These are phyloP conservation scores for Microbotryomycetes sp. DNA, from an alignment of 1,284 basidiomycete genomes.

Conservation along the genomic window DNA sequence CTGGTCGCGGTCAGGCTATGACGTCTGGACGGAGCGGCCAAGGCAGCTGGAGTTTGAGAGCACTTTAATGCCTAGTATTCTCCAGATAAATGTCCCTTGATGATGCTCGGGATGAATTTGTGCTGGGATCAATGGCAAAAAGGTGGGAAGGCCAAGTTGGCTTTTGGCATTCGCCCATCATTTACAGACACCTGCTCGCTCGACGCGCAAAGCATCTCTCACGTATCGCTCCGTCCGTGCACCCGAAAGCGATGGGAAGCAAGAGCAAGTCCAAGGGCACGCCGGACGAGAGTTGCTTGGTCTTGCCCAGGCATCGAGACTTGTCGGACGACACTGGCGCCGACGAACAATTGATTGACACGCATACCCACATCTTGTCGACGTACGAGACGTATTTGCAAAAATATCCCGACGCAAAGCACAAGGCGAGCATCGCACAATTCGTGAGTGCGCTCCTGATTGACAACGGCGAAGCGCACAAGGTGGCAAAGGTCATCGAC, in stretches of 20 bases:
- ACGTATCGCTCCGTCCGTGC: too few relatives aligned
- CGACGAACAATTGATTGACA: conserved; percentile 54
- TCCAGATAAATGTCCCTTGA: too few relatives aligned
- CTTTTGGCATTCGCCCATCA: too few relatives aligned
- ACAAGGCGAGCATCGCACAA: conserved; percentile 52
- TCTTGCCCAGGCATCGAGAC: conserved; percentile 8
- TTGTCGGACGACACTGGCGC: neutral
- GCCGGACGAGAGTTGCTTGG: neutral
- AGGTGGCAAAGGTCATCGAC: conserved; percentile 59
- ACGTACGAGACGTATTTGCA: conserved; percentile 56
- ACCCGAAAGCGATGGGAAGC: neutral
- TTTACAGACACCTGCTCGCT: too few relatives aligned
- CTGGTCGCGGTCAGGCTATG: neutral
- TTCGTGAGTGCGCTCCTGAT: conserved; percentile 57
- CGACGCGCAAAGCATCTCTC: too few relatives aligned
- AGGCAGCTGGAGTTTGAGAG: too few relatives aligned
- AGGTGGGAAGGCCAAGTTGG: too few relatives aligned
- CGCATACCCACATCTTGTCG: conserved; percentile 66
- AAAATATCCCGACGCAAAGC: conserved; percentile 53
- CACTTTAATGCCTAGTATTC: too few relatives aligned
- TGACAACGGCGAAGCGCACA: conserved; percentile 3
- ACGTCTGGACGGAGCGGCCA: neutral
- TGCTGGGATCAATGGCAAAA: too few relatives aligned
- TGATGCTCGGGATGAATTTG: too few relatives aligned
- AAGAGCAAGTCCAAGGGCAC: neutral